Base-by-base conservation (phyloP, 2,329 filamentous ascomycete species). In the Arthroderma sp. region DNA sequence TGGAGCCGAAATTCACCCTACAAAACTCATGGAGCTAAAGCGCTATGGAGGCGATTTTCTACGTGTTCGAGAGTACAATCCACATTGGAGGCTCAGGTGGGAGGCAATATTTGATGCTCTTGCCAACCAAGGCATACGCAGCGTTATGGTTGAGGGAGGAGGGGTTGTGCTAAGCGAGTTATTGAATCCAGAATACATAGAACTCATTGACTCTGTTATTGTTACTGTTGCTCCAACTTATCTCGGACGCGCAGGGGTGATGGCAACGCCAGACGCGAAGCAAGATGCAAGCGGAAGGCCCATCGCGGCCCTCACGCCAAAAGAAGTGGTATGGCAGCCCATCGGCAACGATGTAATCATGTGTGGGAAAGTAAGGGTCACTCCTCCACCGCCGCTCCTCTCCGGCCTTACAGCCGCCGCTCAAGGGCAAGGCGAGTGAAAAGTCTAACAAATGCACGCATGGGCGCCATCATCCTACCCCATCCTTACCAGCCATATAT, bases 81-180 rank as follows among this genome's bases (percentile, higher is more conserved):
- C 57, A 10, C 57, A 65, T 30, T 63, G 62, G 58, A 66, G 70
- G 45, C 71, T 83, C 50, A 63, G 69, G 11, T 93, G 86, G 86
- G 61, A 62, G 7, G 69, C 72, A 36, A 73, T 93, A 10, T 64
- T 93, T 29, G 63, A 63, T 11, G 66, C 69, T 3, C 61, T 94
- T 31, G 65, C 63, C 29, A 60, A 58, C 1, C 71, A 83, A 53
- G 78, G 79, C 1, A 66, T 94, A 38, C 63, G 65, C 43, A 94
- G 86, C 58, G 71, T 95, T 47, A 95, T 95, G 89, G 74, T 96
- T 40, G 89, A 96, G 62, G 89, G 89, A 0, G 89, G 89, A 7
- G 88, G 77, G 0, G 69, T 72, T 7, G 78, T 95, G 31, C 86
- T 96, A 58, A 93, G 91, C 58, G 77, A 82, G 33, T 65, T 96